phyloP scores from a whole-genome alignment of 2,329 filamentous ascomycete species.

The Diaporthe destruens region DNA sequence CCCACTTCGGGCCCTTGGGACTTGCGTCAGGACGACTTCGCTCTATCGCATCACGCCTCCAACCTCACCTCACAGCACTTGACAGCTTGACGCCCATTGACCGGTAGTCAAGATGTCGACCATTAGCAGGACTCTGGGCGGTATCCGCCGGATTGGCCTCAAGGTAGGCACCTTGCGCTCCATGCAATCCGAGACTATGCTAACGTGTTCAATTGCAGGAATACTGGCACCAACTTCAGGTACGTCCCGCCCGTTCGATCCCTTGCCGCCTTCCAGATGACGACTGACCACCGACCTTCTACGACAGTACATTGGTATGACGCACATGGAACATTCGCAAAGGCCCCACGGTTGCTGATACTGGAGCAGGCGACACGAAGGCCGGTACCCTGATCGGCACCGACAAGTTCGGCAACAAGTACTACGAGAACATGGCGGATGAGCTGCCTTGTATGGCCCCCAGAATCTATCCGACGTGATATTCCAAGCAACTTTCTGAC shows the following conservation, averaged over 20 bases:
- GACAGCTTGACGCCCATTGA: constrained; percentile 49
- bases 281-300: constrained; percentile 43
- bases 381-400: constrained; percentile 85
- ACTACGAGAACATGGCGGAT: constrained; percentile 93
- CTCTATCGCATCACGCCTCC: constrained; percentile 43
- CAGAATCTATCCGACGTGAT: neutral
- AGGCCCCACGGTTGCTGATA: constrained; percentile 16
- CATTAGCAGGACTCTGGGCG: constrained; percentile 84
- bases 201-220: constrained; percentile 71
- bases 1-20: constrained; percentile 35
- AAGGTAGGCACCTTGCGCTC: constrained; percentile 70
- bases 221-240: constrained; percentile 91
- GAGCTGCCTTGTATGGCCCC: constrained; percentile 83
- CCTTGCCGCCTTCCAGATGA: constrained; percentile 34
- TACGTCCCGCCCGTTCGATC: constrained; percentile 64
- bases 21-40: constrained; percentile 34
- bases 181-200: constrained; percentile 39
- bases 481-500: neutral
- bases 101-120: constrained; percentile 82
- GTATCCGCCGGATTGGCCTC: constrained; percentile 87
- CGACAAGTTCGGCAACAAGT: constrained; percentile 97
- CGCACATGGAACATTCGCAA: neutral
- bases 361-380: constrained; percentile 88
- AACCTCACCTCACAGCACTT: constrained; percentile 43
- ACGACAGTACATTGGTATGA: constrained; percentile 68